These are phyloP conservation scores for Mycena sanguinolenta DNA, from an alignment of 768 basidiomycete genomes.

Conservation along the genomic window DNA sequence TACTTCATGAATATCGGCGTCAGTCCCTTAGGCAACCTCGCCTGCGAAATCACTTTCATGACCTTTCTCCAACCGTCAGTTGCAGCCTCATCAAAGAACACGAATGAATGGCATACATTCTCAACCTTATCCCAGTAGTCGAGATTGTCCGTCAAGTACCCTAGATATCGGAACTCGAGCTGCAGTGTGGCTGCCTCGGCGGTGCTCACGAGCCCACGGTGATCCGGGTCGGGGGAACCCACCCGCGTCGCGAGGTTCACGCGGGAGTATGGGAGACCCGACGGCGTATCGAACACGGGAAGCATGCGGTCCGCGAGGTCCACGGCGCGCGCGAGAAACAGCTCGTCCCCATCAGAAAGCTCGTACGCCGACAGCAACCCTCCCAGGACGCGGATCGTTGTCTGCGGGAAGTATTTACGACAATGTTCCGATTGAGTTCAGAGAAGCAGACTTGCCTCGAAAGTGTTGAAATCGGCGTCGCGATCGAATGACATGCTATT, in stretches of 20 bases:
- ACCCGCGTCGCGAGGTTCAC: slow-evolving; percentile 76
- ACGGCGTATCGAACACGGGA: slow-evolving; percentile 82
- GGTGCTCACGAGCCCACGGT: slow-evolving; percentile 77
- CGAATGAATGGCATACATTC: too few species aligned
- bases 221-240: slow-evolving; percentile 73
- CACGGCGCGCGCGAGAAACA: slow-evolving; percentile 81
- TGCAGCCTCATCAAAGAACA: too few species aligned
- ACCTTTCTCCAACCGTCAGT: too few species aligned
- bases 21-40: slow-evolving; percentile 76
- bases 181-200: slow-evolving; percentile 91
- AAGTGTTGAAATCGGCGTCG: slow-evolving; percentile 86
- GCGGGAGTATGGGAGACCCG: slow-evolving; percentile 83
- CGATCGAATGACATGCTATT: slow-evolving; percentile 78
- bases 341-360: slow-evolving; percentile 67
- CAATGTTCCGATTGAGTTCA: too few species aligned
- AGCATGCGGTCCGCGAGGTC: slow-evolving; percentile 89
- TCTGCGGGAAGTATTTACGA: too few species aligned
- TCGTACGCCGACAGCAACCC: slow-evolving; percentile 91
- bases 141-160: slow-evolving; percentile 79
- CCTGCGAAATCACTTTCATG: slow-evolving; percentile 78
- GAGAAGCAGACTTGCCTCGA: slow-evolving; percentile 82
- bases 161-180: slow-evolving; percentile 91
- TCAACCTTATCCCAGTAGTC: slow-evolving; percentile 88
- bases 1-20: slow-evolving; percentile 90
- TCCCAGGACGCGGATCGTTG: slow-evolving; percentile 92